Conservation (phyloP, 805 yeast genomes). For the Kluyveromyces aestuarii region DNA sequence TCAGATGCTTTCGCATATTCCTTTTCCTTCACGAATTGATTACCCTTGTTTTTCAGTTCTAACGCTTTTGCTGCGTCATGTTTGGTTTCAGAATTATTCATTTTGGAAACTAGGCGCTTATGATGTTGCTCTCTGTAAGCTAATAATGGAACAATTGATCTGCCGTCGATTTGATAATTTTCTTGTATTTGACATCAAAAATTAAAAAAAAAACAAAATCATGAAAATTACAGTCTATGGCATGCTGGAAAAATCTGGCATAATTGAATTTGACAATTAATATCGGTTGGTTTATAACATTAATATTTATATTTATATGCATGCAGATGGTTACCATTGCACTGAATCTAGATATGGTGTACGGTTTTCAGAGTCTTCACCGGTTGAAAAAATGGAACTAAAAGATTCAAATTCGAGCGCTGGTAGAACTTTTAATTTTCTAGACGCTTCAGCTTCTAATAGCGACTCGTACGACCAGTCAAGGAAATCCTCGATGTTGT, state of each 20-base stretch:
- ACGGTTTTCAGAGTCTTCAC: constrained; percentile 3
- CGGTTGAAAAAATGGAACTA: constrained; percentile 11
- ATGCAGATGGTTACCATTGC: not conserved
- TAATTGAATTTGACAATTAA: no score
- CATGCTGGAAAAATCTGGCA: no score
- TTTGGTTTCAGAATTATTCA: not conserved
- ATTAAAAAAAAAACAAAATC: no score
- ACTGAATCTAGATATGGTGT: not conserved
- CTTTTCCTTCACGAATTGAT: constrained; percentile 57
- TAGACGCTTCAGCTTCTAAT: constrained; percentile 51
- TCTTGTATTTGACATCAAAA: no score
- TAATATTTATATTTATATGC: no score
- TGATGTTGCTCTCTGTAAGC: no score
- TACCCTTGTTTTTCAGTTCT: constrained; percentile 61
- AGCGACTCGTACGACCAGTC: constrained; percentile 78
- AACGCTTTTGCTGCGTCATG: constrained; percentile 32
- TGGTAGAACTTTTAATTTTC: constrained; percentile 61
- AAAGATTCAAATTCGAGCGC: constrained; percentile 62
- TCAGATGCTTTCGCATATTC: constrained; percentile 57
- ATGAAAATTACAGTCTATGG: no score
- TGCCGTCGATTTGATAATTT: no score
- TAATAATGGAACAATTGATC: no score
- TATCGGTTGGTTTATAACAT: not conserved
- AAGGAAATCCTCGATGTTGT: constrained; percentile 87
- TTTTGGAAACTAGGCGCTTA: no score